Base-by-base conservation (phyloP, 306 rosid species). In the Pyrus communis region DNA sequence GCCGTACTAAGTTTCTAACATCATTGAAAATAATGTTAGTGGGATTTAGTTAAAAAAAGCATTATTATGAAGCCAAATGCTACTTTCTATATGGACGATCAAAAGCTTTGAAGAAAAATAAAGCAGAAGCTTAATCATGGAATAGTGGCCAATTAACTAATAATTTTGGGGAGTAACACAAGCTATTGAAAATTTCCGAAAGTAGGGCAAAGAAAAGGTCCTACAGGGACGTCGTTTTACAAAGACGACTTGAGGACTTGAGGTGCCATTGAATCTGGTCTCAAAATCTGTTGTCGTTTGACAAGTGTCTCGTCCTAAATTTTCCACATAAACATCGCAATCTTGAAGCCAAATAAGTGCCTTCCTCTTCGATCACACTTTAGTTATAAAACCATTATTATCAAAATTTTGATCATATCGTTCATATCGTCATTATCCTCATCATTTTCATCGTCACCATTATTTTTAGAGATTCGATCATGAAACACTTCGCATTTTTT, bases 221-320 rank as follows among this genome's bases (percentile, higher is more conserved):
- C 43, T 75, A 80, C 73, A 30, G 82, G 78, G 57, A 76, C 7
- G 89, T 88, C 90, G 80, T 82, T 82, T 85, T 86, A 82, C 78
- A 71, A 70, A 45, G 86, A 89, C 83, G 89, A 89, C 83, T 82
- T 76, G 67, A 38, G 63, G 77, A 73, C 77, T 54, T 30, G 76
- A 58, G 70, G 90, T 77, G 63, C 62, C 97, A 87, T 62, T 91
- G 97, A 86, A 91, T 85, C 85, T 87, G 49, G 93, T 81, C 90
- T 19, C 71, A 77, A 38, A 70, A 57, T 73, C 69, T 78, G 25
- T 77, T 11, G 84, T 83, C 78, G 45, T 75, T 43, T 75, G 61
- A 62, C 83, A 64, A 25, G 65, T 59, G 72, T 77, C 75, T 85
- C 63, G 49, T 57, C 76, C 66, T 52, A 61, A 63, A 67, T 75